Evolutionary conservation across 148 eudicot species (phyloP), one percentile per base, ranked within the genome.

Genomic region (Vaccinium myrtillus): DNA sequence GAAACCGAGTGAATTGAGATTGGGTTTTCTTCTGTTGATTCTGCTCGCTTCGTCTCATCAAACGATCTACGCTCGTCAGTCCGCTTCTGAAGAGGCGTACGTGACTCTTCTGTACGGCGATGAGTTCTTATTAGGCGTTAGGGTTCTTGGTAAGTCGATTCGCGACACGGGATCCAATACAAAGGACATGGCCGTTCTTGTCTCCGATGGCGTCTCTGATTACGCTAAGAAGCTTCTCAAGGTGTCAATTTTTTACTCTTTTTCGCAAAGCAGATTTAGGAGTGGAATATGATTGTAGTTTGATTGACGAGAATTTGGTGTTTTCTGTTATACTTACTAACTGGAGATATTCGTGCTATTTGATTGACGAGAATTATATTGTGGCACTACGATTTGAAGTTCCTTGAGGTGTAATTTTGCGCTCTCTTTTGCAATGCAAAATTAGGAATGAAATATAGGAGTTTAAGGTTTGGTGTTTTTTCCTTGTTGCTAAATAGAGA

Each of bases 81-180:
- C 90, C 19, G 13, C 74, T 69, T 87, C 90, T 1, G 87, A 93
- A 0, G 91, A 94, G 86, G 98, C 98, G 5, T 95, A 95, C 81
- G 98, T 95, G 50, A 95, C 98, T 10, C 92, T 95, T 81, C 88
- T 95, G 19, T 95, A 95, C 81, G 98, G 98, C 11, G 98, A 95
- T 87, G 98, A 95, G 85, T 94, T 95, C 87, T 85, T 95, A 49
- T 88, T 95, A 82, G 98, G 98, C 11, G 98, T 93, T 76, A 87
- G 98, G 79, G 98, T 95, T 50, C 83, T 95, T 19, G 98, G 98
- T 43, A 94, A 92, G 80, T 95, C 98, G 14, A 95, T 95, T 78
- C 87, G 87, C 15, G 96, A 95, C 58, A 91, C 93, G 0, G 91
- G 94, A 50, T 92, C 98, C 9, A 86, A 83, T 14, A 4, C 39